A percentile compares a stretch with the other conserved stretches of the same genome.
Evolutionary conservation across 73 alveolate species (phyloP).

Genomic region (Paramecium caudatum): DNA sequence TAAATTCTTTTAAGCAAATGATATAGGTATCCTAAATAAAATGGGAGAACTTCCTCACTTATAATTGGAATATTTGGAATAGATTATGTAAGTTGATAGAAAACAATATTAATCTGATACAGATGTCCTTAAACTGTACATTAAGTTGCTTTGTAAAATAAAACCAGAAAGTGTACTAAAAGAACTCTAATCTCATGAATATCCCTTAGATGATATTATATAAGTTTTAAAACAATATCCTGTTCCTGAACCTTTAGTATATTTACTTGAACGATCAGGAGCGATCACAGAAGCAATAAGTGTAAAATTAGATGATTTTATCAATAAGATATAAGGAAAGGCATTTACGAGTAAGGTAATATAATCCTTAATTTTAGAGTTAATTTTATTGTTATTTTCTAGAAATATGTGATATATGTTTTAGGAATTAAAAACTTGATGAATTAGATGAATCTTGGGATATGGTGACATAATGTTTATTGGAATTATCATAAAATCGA

Average conservation of each 20-base stretch:
- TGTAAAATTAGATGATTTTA: slow-evolving; percentile 46
- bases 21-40: background rate
- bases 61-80: slow-evolving; percentile 60
- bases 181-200: slow-evolving; percentile 16
- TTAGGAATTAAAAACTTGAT: slow-evolving; percentile 18
- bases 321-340: background rate
- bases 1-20: slow-evolving; percentile 19
- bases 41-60: slow-evolving; percentile 28
- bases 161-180: slow-evolving; percentile 46
- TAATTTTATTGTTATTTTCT: slow-evolving; percentile 36
- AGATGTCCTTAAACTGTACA: slow-evolving; percentile 16
- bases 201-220: slow-evolving; percentile 56
- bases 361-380: background rate
- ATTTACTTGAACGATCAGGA: slow-evolving; percentile 54
- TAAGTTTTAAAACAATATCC: background rate
- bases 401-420: slow-evolving; percentile 28
- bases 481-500: background rate
- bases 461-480: background rate
- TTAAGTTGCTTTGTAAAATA: background rate
- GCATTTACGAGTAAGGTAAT: slow-evolving; percentile 26
- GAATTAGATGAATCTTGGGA: slow-evolving; percentile 57
- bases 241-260: slow-evolving; percentile 34
- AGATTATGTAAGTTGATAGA: slow-evolving; percentile 39
- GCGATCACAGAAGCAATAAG: background rate
- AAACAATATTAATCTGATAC: slow-evolving; percentile 9